Evolutionary conservation across 805 yeast species (phyloP), one percentile per base, ranked within the genome.

Genomic region (Saturnispora serradocipensis): DNA sequence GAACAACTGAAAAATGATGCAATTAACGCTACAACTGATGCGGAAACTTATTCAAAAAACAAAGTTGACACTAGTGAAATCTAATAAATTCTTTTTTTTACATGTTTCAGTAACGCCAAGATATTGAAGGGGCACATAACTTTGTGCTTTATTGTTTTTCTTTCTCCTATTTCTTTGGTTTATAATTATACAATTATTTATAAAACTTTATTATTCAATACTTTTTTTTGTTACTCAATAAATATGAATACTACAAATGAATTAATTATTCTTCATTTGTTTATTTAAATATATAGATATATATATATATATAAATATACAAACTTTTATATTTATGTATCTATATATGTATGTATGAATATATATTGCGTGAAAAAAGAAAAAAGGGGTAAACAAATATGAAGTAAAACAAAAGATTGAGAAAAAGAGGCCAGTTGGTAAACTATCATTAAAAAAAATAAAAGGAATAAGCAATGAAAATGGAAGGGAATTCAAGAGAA

Each of bases 1-100:
- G 58, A 56, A 38, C 45, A 56, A 44, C 43, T 56, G 30, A 56
- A 56, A 27, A 43, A 51, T 22, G 58, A 56, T 28, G 58, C 58
- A 5, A 42, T 40, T n/a, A 39, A 34, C 11, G 45, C 54, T 10
- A 43, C 51, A 20, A 44, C 48, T n/a, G 46, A 44, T 16, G 43
- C 53, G 1, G 56, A 52, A 30, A 35, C 48, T 5, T 57, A 46
- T 24, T 7, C 57, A 8, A 57, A 45, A 32, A 53, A 57, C 25
- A 51, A 55, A 47, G 27, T 53, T 43, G 55, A 52, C 35, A 39
- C 51, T n/a, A 44, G 52, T 40, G 22, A 18, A 8, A 18, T 38
- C 13, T 38, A 18, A 38, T 5, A 8, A 28, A 30, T 30, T 13
- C 13, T 18, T 46, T 18, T 22, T 48, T 13, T 53, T 6, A 30